phyloP scores from a whole-genome alignment of 2,329 filamentous ascomycete genomes.

The Bipolaris sorokiniana region DNA sequence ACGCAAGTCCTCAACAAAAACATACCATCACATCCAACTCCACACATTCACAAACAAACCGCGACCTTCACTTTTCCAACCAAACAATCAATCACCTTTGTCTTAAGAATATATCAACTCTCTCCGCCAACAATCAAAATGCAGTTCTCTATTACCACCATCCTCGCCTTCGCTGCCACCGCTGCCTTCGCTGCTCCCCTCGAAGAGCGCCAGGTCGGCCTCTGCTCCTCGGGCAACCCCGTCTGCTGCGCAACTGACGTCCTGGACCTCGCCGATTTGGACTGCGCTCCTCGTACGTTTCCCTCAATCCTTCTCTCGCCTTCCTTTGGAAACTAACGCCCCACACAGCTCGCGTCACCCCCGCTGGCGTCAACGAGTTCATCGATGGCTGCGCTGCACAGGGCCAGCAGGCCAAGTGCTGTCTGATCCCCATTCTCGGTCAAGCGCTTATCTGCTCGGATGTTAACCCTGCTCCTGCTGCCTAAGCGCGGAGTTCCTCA shows the following conservation, averaged over 20 bases:
- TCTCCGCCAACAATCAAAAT: constrained; percentile 38
- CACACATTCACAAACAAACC: constrained; percentile 17
- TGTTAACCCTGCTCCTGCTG: constrained; percentile 30
- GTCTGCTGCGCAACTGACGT: constrained; percentile 69
- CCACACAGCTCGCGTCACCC: constrained; percentile 43
- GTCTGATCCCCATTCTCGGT: constrained; percentile 58
- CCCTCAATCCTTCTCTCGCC: neutral
- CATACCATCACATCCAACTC: constrained; percentile 35
- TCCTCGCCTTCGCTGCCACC: constrained; percentile 39
- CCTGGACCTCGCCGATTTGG: constrained; percentile 62
- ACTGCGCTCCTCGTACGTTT: constrained; percentile 62
- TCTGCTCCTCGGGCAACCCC: constrained; percentile 48
- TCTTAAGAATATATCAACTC: constrained; percentile 12
- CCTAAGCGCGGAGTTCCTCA: neutral
- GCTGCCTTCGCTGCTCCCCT: constrained; percentile 42
- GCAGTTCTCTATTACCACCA: constrained; percentile 45
- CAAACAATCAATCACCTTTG: neutral
- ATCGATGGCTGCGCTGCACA: constrained; percentile 55
- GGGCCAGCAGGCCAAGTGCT: constrained; percentile 65
- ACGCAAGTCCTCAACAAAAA: constrained; percentile 21
- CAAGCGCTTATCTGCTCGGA: constrained; percentile 50
- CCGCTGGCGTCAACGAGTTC: constrained; percentile 53
- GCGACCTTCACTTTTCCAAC: constrained; percentile 11
- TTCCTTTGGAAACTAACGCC: constrained; percentile 18
- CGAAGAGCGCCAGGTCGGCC: constrained; percentile 39